phyloP scores from a whole-genome alignment of 2,329 filamentous ascomycete genomes.

The Fusarium scirpi region DNA sequence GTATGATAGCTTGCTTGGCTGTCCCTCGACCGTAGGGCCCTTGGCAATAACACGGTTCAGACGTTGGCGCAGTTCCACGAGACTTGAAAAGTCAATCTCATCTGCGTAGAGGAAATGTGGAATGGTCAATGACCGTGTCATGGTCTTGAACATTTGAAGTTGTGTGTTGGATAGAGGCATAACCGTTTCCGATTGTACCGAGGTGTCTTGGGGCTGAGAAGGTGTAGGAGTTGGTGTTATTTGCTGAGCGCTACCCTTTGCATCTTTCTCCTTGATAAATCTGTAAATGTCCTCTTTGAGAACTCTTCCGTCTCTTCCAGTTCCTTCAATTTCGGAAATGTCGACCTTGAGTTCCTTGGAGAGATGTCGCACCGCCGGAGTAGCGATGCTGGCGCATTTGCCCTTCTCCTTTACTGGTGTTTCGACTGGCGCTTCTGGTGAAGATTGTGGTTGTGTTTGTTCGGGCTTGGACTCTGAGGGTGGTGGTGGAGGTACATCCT shows the following conservation, averaged over 20 bases:
- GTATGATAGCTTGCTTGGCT: constrained; percentile 80
- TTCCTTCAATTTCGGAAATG: constrained; percentile 83
- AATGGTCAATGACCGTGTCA: constrained; percentile 91
- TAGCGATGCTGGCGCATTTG: constrained; percentile 82
- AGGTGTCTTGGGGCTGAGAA: constrained; percentile 41
- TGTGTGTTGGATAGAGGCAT: constrained; percentile 82
- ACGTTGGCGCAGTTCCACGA: constrained; percentile 78
- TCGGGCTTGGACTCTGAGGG: constrained; percentile 30
- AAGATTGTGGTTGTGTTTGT: constrained; percentile 13
- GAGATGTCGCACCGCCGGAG: constrained; percentile 90
- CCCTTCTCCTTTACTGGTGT: constrained; percentile 58
- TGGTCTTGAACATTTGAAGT: constrained; percentile 95
- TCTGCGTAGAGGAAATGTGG: constrained; percentile 97
- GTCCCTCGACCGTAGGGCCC: constrained; percentile 58
- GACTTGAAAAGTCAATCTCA: constrained; percentile 82
- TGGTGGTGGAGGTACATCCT: constrained; percentile 44
- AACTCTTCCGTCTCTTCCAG: constrained; percentile 90
- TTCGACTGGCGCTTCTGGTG: constrained; percentile 8
- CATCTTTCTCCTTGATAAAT: constrained; percentile 69
- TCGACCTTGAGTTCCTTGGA: constrained; percentile 83
- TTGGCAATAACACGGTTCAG: constrained; percentile 74
- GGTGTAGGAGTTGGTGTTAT: constrained; percentile 42
- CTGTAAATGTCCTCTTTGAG: constrained; percentile 90
- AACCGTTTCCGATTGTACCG: constrained; percentile 74
- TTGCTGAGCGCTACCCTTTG: constrained; percentile 44